Evolutionary conservation across 2,329 filamentous ascomycete species (phyloP), one percentile per base, ranked within the genome.

Genomic region (Calonectria multiphialidica): DNA sequence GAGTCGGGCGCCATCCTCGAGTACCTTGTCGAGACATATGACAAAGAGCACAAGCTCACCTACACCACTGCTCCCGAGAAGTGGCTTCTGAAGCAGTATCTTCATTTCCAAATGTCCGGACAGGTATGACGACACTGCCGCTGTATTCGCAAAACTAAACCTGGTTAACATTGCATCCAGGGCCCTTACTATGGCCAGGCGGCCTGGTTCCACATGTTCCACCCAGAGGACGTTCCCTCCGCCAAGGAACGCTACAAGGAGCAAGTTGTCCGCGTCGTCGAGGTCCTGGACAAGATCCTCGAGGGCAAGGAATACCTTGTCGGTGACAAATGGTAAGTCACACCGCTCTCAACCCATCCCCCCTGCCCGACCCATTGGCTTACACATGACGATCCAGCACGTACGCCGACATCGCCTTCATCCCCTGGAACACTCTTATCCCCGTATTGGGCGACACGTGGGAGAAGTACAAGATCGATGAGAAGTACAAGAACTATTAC

Each of bases 31-130:
- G 75, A 80, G 13, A 73, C 66, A 23, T 81, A 81, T 68, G 80
- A 81, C 73, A 79, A 78, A 70, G 73, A 76, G 45, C 16, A 75
- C 35, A 82, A 78, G 75, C 62, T 84, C 45, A 80, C 74, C 5
- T 75, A 76, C 50, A 65, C 72, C n/a, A 72, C 70, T 6, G 68
- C 66, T 21, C 70, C 71, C n/a, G 82, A 83, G 33, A 80, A 80
- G 65, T 82, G 78, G 73, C 71, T 72, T 4, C 67, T 80, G 53
- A 82, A 82, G 74, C 82, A 84, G 75, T 84, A 80, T 71, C 76
- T 84, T 13, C 77, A 81, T 75, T 84, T 84, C 70, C 83, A 85
- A 62, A 81, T 81, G 74, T 84, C 82, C 18, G 83, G 84, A 16
- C 83, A 84, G 73, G 78, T 79, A 67, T 45, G 69, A 16, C 13